Conservation (phyloP, 2,329 filamentous ascomycete species). For the Fusarium graminum region DNA sequence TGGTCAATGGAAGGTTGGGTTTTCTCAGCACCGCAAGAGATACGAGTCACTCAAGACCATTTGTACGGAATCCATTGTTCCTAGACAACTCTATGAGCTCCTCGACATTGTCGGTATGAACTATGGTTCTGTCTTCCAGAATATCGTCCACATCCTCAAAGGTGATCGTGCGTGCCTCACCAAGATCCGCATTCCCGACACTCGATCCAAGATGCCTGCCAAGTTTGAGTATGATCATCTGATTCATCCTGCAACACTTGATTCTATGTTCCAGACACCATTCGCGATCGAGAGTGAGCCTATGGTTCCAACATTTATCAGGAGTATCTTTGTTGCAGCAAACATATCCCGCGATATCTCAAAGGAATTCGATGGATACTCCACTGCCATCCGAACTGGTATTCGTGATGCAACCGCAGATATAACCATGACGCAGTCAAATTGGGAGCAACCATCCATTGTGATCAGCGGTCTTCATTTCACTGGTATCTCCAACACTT, state of each 20-base stretch:
- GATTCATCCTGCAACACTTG: constrained; percentile 70
- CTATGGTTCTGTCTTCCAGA: constrained; percentile 65
- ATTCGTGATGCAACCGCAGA: constrained; percentile 58
- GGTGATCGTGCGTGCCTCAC: constrained; percentile 54
- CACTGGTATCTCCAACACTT: constrained; percentile 52
- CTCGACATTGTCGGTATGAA: constrained; percentile 65
- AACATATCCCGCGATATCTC: constrained; percentile 52
- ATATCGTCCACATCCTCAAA: constrained; percentile 56
- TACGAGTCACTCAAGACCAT: constrained; percentile 44
- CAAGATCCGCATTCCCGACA: constrained; percentile 62
- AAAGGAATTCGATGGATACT: constrained; percentile 57
- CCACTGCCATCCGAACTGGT: constrained; percentile 54
- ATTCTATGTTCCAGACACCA: constrained; percentile 67
- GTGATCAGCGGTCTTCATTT: constrained; percentile 61
- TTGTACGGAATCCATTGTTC: constrained; percentile 54
- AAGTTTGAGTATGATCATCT: constrained; percentile 66
- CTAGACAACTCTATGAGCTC: constrained; percentile 64
- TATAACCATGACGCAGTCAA: constrained; percentile 59
- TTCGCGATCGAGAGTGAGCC: constrained; percentile 60
- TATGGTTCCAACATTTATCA: constrained; percentile 64
- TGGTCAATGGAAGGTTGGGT: constrained; percentile 34
- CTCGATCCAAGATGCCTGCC: constrained; percentile 65
- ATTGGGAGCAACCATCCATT: constrained; percentile 54
- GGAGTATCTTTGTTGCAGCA: constrained; percentile 62
- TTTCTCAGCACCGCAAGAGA: constrained; percentile 40